Evolutionary conservation across 768 basidiomycete genomes (phyloP), one percentile per base, ranked within the genome.

Genomic region (Termitomyces sp.): DNA sequence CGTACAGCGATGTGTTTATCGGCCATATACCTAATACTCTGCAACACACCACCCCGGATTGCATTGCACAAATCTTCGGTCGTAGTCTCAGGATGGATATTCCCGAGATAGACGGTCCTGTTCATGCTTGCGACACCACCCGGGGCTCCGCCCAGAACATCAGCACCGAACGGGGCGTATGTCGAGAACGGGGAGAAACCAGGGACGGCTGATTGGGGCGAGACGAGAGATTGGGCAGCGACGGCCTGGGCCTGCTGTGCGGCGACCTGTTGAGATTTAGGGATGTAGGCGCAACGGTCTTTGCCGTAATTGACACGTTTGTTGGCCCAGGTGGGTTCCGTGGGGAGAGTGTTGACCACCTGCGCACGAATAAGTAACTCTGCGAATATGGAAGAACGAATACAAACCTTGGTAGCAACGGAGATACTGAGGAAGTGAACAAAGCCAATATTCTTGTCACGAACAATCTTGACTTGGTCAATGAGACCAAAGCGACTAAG

Each of bases 401-500:
- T 56, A 71, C 79, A 9, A 52, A 93, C 93, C 89, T 98, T 98
- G 61, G 90, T 95, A 15, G 97, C 97, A 41, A 91, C 84, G 21
- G 89, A 81, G 68, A 99, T 97, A 69, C 90, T 93, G 65, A 99
- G 76, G 77, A 98, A 98, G 72, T 99, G 97, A 19, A 99, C 94
- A 68, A 99, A 99, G 2, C 95, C 97, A 55, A 98, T 98, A 66
- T 97, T 97, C 81, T 98, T 98, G 76, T 99, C 97, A 58, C 96
- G 76, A 50, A 98, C 97, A 66, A 99, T 98, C 82, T 99, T 99
- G 68, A 99, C 95, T 69, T 98, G 96, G 72, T 99, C 97, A 64
- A 99, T 98, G 28, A 96, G 77, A 21, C 97, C 97, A 65, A 96
- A 99, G 42, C 89, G 80, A 64, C 87, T 87, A 22, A 98, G 76